A percentile compares a stretch with the other conserved stretches of the same genome.
phyloP scores from a whole-genome alignment of 2,329 filamentous ascomycete species.

The Arthrobotrys megalospora region DNA sequence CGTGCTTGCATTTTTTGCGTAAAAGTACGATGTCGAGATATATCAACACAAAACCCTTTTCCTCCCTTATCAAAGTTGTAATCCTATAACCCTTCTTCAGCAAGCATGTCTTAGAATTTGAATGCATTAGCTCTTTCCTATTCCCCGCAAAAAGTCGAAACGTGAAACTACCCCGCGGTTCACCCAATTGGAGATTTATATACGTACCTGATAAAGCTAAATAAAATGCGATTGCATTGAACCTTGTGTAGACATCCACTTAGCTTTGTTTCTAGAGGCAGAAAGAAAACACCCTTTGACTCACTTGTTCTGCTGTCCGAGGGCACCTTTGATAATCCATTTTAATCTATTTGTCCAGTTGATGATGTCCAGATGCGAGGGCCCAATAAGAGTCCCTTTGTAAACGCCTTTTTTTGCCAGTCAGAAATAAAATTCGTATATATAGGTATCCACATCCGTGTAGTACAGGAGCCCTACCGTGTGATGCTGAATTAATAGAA shows the following conservation, averaged over 20 bases:
- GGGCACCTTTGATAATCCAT: slow-evolving; percentile 71
- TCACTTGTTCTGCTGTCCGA: slow-evolving; percentile 72
- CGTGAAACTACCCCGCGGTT: too few species aligned
- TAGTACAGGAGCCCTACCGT: slow-evolving; percentile 23
- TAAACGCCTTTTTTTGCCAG: slow-evolving; percentile 70
- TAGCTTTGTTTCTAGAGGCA: not conserved
- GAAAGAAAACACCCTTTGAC: slow-evolving; percentile 48
- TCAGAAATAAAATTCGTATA: not conserved
- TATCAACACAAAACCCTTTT: not conserved
- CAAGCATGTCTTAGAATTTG: slow-evolving; percentile 63
- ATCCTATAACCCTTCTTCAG: slow-evolving; percentile 63
- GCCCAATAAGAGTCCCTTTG: slow-evolving; percentile 75
- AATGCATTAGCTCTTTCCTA: not conserved
- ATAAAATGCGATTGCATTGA: slow-evolving; percentile 79
- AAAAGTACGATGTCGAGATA: not conserved
- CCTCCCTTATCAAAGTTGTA: not conserved
- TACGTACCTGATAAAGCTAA: slow-evolving; percentile 71
- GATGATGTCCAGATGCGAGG: slow-evolving; percentile 77
- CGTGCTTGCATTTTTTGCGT: too few species aligned
- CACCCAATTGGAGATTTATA: not conserved
- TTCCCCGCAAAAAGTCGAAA: too few species aligned
- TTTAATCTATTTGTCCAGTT: slow-evolving; percentile 77
- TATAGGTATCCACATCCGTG: not conserved
- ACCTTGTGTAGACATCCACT: slow-evolving; percentile 67
- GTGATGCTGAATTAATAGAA: slow-evolving; percentile 76